A percentile compares a stretch with the other conserved stretches of the same genome.
phyloP scores from a whole-genome alignment of 208 protist species.

The Phytomonas sp. region DNA sequence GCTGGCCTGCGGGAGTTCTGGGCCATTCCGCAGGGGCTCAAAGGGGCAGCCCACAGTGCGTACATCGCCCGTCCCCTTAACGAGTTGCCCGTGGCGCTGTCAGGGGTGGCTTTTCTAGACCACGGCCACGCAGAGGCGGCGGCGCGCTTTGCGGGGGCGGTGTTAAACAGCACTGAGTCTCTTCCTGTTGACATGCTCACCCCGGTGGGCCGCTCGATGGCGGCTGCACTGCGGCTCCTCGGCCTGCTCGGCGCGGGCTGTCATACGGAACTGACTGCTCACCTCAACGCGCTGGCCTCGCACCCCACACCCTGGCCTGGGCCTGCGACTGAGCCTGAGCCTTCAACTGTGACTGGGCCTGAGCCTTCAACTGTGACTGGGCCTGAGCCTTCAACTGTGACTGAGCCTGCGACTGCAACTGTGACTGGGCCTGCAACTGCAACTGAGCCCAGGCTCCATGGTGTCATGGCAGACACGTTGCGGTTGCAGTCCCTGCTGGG shows the following conservation, averaged over 20 bases:
- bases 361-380: too few relatives aligned
- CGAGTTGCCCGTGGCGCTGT: constrained; percentile 52
- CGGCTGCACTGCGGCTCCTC: constrained; percentile 13
- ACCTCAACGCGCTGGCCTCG: constrained; percentile 17
- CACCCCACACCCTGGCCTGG: constrained; percentile 8
- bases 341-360: too few relatives aligned
- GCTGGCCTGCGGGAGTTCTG: constrained; percentile 14
- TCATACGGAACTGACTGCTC: not conserved
- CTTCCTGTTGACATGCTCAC: constrained; percentile 12
- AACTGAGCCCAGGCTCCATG: constrained; percentile 6
- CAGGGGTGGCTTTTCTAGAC: constrained; percentile 62
- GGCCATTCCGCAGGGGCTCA: constrained; percentile 16
- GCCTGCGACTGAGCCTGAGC: not conserved
- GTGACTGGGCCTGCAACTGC: not conserved
- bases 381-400: too few relatives aligned
- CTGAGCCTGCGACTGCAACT: not conserved
- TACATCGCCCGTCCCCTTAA: constrained; percentile 32
- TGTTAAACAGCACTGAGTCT: not conserved
- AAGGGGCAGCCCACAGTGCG: not conserved
- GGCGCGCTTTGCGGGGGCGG: constrained; percentile 16
- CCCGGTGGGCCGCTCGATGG: constrained; percentile 11
- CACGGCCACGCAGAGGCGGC: constrained; percentile 23
- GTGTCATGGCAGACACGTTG: constrained; percentile 20
- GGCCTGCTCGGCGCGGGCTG: constrained; percentile 10
- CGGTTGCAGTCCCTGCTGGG: constrained; percentile 39